phyloP scores from a whole-genome alignment of 176 grass and related monocot species.

The Zea luxurians region DNA sequence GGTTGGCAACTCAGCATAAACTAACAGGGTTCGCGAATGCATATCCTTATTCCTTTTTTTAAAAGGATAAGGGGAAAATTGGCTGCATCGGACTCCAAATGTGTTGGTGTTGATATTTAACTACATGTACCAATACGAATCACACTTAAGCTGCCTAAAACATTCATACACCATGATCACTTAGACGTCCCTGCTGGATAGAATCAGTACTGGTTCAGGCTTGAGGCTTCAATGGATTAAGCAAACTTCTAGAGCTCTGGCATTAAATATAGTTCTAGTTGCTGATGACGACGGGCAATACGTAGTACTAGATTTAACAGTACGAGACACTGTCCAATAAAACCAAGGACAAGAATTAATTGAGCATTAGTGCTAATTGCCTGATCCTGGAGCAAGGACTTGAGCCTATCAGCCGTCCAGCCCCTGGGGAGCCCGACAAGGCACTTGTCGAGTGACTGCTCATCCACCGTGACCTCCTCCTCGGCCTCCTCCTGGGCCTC shows the following conservation, averaged over 20 bases:
- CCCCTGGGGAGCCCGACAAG: slow-evolving; percentile 72
- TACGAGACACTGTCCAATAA: not conserved
- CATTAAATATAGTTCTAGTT: not conserved
- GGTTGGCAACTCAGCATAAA: not conserved
- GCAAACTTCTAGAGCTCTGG: not conserved
- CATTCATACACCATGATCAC: not conserved
- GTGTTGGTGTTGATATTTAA: not conserved
- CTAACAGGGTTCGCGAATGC: not conserved
- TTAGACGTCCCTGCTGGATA: not conserved
- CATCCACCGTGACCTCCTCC: slow-evolving; percentile 51
- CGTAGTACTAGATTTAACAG: not conserved
- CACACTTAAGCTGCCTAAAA: not conserved
- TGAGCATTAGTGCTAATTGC: slow-evolving; percentile 25
- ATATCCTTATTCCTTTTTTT: slow-evolving; percentile 6
- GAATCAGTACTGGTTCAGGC: not conserved
- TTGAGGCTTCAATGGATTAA: not conserved
- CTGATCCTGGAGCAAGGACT: slow-evolving; percentile 68
- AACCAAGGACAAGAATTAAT: not conserved
- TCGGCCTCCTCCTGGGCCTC: slow-evolving; percentile 22
- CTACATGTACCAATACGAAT: not conserved
- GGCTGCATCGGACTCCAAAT: not conserved
- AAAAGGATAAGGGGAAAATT: not conserved
- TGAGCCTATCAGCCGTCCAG: slow-evolving; percentile 63
- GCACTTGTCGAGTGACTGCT: slow-evolving; percentile 66
- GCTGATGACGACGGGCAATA: not conserved